Percentiles rank a stretch among this genome's conserved stretches.
These are phyloP conservation scores for Gnomoniopsis sp. DNA, from an alignment of 2,329 filamentous ascomycete species.

Conservation along the genomic window DNA sequence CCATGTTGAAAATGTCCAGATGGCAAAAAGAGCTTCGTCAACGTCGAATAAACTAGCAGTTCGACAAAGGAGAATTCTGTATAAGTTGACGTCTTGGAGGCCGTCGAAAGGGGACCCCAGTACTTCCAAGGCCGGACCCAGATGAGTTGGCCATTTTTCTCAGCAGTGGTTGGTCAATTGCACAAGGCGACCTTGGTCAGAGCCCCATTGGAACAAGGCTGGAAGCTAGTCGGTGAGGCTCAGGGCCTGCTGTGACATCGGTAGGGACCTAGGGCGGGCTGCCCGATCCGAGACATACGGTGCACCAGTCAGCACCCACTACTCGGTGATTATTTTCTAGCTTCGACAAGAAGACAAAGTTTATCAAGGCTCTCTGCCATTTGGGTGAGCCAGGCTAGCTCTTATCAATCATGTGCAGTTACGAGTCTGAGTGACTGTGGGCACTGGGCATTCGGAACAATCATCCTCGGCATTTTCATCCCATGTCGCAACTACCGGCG, in stretches of 20 bases:
- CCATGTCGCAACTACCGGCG: conserved; percentile 9
- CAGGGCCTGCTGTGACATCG: conserved; percentile 4
- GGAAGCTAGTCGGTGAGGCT: conserved; percentile 14
- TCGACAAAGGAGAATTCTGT: neutral
- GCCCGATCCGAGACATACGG: conserved; percentile 8
- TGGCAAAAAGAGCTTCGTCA: neutral
- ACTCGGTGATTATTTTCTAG: neutral
- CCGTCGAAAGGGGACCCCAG: neutral
- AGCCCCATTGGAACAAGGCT: conserved; percentile 9
- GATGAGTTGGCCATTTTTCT: conserved; percentile 6
- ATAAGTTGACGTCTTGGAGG: neutral
- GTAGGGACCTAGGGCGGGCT: neutral
- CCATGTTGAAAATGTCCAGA: conserved; percentile 3
- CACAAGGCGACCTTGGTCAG: conserved; percentile 8
- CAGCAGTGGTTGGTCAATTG: conserved; percentile 17
- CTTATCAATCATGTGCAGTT: neutral
- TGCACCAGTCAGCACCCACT: neutral
- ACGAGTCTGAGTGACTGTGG: neutral
- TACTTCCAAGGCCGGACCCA: conserved; percentile 11
- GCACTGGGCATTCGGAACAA: neutral
- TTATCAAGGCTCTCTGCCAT: too few relatives aligned
- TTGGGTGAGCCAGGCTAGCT: neutral
- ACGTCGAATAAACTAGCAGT: neutral
- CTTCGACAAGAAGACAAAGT: too few relatives aligned
- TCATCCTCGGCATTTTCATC: conserved; percentile 7